Conservation (phyloP, 2,329 filamentous ascomycete genomes). For the Colletotrichum sp. region DNA sequence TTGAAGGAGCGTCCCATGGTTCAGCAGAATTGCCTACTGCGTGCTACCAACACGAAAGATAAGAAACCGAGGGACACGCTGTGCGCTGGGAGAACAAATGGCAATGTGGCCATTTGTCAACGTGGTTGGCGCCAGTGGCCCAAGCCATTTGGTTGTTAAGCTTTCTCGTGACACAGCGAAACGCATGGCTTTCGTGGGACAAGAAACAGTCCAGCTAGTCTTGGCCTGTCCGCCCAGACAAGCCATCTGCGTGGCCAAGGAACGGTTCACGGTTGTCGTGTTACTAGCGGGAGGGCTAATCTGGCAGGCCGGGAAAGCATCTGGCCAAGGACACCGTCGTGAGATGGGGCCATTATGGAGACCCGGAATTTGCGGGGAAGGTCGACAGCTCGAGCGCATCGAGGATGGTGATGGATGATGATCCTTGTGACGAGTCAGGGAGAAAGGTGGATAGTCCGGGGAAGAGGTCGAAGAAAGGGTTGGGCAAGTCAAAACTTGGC, state of each 20-base stretch:
- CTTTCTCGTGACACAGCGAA: constrained; percentile 16
- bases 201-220: background rate
- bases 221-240: background rate
- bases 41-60: background rate
- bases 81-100: background rate
- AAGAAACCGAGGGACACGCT: background rate
- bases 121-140: background rate
- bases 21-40: background rate
- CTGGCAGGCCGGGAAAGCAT: constrained; percentile 3
- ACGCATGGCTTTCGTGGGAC: constrained; percentile 3
- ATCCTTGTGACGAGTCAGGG: constrained; percentile 8
- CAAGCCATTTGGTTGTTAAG: background rate
- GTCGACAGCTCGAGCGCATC: background rate
- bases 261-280: constrained; percentile 18
- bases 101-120: background rate
- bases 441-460: constrained; percentile 17
- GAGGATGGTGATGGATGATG: background rate
- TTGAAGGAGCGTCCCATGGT: background rate
- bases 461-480: background rate
- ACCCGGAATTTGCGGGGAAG: constrained; percentile 17
- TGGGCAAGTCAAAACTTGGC: background rate
- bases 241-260: constrained; percentile 9
- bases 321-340: background rate
- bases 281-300: constrained; percentile 19
- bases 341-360: background rate